Conservation (phyloP, 225 moss, liverwort and hornwort species). For the Climacium dendroides region DNA sequence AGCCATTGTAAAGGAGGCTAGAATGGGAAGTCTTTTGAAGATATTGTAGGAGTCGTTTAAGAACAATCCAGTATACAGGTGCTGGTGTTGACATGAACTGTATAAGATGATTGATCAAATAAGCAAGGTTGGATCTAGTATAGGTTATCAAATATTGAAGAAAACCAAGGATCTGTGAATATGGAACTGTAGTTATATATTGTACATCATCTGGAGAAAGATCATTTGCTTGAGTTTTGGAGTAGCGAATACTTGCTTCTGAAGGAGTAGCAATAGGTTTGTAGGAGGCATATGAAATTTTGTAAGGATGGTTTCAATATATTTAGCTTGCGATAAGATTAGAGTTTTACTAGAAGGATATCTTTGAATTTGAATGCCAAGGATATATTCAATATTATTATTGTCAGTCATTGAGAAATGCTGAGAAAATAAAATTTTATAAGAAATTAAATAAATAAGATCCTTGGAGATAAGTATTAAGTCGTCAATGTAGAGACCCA, state of each 20-base stretch:
- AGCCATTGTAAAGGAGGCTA: background rate
- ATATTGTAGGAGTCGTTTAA: background rate
- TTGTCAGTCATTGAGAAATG: background rate
- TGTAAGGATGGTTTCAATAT: background rate
- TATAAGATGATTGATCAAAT: background rate
- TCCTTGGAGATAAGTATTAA: background rate
- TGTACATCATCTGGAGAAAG: background rate
- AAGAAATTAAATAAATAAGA: background rate
- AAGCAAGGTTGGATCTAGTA: background rate
- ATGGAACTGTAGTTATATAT: background rate
- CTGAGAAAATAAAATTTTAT: background rate
- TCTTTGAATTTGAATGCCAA: background rate
- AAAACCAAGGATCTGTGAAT: background rate
- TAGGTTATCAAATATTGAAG: background rate
- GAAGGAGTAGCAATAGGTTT: background rate
- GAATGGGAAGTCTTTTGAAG: background rate
- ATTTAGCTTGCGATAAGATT: background rate
- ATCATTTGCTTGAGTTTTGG: background rate
- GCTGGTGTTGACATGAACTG: background rate
- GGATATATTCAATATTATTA: background rate
- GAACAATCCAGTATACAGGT: background rate
- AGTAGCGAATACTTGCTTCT: background rate
- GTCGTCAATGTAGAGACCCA: background rate
- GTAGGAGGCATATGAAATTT: background rate
- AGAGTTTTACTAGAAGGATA: background rate